A percentile compares a stretch with the other conserved stretches of the same genome.
Conservation (phyloP, 495 filamentous ascomycete genomes). For the Annulohypoxylon bovei region DNA sequence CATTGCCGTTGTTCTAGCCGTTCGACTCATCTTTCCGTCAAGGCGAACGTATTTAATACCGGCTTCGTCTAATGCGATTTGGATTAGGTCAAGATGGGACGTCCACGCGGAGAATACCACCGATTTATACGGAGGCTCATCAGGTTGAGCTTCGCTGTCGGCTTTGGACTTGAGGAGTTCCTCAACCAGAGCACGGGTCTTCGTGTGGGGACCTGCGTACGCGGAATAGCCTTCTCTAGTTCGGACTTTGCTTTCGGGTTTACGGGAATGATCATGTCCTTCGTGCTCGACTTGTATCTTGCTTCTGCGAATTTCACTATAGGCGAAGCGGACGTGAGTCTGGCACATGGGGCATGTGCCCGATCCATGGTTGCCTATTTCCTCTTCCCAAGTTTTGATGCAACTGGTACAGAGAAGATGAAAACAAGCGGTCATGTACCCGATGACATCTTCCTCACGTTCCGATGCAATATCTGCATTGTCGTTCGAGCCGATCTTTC, state of each 20-base stretch:
- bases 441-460: constrained; percentile 70
- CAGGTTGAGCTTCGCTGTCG: constrained; percentile 66
- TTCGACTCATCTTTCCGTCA: constrained; percentile 85
- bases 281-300: constrained; percentile 70
- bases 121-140: constrained; percentile 78
- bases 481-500: constrained; percentile 66
- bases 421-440: constrained; percentile 83
- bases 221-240: constrained; percentile 75
- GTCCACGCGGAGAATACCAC: constrained; percentile 97
- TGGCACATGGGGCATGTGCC: constrained; percentile 72
- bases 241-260: constrained; percentile 65
- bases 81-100: constrained; percentile 90
- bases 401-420: constrained; percentile 83
- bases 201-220: constrained; percentile 89
- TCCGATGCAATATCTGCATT: constrained; percentile 63
- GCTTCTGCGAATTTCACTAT: constrained; percentile 72
- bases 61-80: constrained; percentile 78
- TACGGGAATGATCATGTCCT: constrained; percentile 50
- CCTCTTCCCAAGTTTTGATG: constrained; percentile 61
- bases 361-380: constrained; percentile 48
- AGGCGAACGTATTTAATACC: constrained; percentile 78
- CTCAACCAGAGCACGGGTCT: constrained; percentile 80
- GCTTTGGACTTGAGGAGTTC: constrained; percentile 68
- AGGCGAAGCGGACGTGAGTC: constrained; percentile 63
- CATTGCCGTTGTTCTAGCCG: constrained; percentile 75